Evolutionary conservation across 2,329 filamentous ascomycete genomes (phyloP).

Genomic region (Diaporthe destruens): DNA sequence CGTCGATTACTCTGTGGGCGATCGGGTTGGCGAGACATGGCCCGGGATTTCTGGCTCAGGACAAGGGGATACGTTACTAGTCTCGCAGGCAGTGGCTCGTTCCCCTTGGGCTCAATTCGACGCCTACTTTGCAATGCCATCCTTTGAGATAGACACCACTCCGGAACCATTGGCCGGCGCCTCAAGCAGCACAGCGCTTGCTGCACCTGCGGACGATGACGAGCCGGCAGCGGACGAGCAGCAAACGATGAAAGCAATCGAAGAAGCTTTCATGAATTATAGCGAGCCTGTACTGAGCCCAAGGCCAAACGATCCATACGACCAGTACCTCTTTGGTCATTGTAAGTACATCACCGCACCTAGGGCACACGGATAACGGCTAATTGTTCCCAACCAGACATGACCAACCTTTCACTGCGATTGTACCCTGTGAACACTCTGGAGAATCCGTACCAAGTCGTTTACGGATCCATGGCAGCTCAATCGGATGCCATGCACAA

Average conservation of each 20-base stretch:
- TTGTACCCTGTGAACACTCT: neutral
- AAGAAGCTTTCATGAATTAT: neutral
- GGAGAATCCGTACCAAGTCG: neutral
- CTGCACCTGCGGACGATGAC: neutral
- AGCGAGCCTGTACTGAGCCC: neutral
- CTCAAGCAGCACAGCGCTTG: neutral
- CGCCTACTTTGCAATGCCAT: neutral
- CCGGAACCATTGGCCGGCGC: neutral
- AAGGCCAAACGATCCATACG: neutral
- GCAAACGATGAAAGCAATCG: neutral
- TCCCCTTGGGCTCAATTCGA: neutral
- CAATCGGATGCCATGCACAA: neutral
- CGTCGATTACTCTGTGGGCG: neutral
- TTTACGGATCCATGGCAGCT: neutral
- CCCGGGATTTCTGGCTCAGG: neutral
- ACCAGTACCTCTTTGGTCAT: neutral
- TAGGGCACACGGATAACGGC: neutral
- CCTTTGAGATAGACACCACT: neutral
- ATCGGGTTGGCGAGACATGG: neutral
- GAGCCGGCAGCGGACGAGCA: neutral
- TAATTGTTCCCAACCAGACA: neutral
- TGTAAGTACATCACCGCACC: neutral
- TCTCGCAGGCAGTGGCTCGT: neutral
- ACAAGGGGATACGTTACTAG: neutral
- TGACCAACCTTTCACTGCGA: neutral